phyloP scores from a whole-genome alignment of 1,139 yeast species.

The Debaryomyces psychrophilus region DNA sequence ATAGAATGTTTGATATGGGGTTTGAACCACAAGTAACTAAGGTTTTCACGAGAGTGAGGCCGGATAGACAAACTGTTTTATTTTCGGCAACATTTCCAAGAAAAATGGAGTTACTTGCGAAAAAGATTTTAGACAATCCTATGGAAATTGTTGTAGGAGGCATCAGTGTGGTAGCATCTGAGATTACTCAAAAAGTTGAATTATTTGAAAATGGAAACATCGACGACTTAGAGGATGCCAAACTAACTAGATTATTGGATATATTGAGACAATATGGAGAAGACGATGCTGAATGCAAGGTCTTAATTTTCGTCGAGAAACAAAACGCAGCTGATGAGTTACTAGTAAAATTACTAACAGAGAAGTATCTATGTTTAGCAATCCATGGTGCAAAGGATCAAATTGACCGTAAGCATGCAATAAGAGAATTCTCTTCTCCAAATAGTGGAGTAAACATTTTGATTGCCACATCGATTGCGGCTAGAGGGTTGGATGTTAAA shows the following conservation, averaged over 20 bases:
- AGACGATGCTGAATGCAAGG: conserved; percentile 38
- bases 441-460: conserved; percentile 62
- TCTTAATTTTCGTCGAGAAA: conserved; percentile 82
- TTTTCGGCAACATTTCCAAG: conserved; percentile 94
- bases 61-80: conserved; percentile 88
- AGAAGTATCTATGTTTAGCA: conserved; percentile 63
- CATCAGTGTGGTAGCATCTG: conserved; percentile 79
- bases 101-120: conserved; percentile 76
- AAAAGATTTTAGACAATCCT: conserved; percentile 61
- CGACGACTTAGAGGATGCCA: conserved; percentile 29
- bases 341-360: conserved; percentile 55
- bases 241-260: conserved; percentile 57
- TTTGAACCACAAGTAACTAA: conserved; percentile 95
- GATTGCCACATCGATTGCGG: conserved; percentile 92
- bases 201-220: conserved; percentile 51
- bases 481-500: conserved; percentile 92
- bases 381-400: conserved; percentile 96
- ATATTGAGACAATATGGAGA: conserved; percentile 51
- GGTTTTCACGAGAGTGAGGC: conserved; percentile 75
- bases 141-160: conserved; percentile 83
- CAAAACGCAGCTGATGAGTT: conserved; percentile 81
- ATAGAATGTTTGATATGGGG: conserved; percentile 95
- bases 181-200: conserved; percentile 72
- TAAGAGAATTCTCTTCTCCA: conserved; percentile 62
- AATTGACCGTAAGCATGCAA: conserved; percentile 75